Base-by-base conservation (phyloP, 306 rosid genomes). In the Betula pendula region DNA sequence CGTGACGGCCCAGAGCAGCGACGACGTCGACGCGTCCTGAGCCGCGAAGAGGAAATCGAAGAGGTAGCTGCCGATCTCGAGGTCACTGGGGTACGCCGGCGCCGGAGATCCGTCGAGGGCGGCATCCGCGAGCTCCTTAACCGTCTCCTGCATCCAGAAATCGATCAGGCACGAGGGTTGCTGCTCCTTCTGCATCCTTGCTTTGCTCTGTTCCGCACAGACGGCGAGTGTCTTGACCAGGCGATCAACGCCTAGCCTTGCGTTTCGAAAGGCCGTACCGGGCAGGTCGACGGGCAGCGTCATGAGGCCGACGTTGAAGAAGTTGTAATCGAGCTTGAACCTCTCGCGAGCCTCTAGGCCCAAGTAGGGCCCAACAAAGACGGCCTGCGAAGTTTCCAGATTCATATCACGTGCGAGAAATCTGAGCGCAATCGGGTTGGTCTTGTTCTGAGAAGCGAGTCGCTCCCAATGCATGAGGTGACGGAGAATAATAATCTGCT, bases 11-110 rank as follows among this genome's bases (percentile, higher is more conserved):
- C 98, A 95, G 0, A 95, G 90, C 45, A 95, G 56, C 20, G 98
- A 95, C 13, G 98, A 95, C 0, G 93, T 95, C 1, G 98, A 95
- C 0, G 96, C 98, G 58, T 92, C 98, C 73, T 95, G 97, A 1
- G 98, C 86, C 0, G 97, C 98, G 45, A 92, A 95, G 63, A 95
- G 96, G 52, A 95, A 95, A 47, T 95, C 98, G 9, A 95, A 95
- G 7, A 95, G 84, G 71, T 89, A 87, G 0, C 90, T 85, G 0
- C 96, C 98, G 16, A 94, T 82, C 71, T 94, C 89, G 29, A 50
- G 33, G 75, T 92, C 73, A 14, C 78, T 72, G 66, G 87, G 59
- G 77, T 63, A 63, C 25, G 81, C 82, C 4, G 91, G 87, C 70
- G 68, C 40, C 0, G 84, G 6, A 0, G 25, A 73, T 2, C 87